Evolutionary conservation across 2,329 filamentous ascomycete species (phyloP), one percentile per base, ranked within the genome.

Genomic region (Ophiocordyceps polyrhachis-furcata): DNA sequence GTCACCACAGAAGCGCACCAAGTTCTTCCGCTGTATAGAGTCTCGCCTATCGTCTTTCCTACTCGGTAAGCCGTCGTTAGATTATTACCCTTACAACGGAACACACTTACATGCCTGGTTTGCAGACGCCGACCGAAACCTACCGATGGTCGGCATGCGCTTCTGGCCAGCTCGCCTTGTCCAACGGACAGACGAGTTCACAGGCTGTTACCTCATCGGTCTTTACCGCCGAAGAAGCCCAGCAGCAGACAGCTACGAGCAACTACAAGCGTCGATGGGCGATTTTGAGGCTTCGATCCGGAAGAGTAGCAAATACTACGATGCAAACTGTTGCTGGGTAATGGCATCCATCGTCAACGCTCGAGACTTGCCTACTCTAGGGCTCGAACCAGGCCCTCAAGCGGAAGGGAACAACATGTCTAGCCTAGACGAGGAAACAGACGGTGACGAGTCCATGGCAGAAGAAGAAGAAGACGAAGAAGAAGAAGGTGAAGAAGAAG

Each of bases 121-220:
- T n/a, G n/a, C n/a, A 74, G 76, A 80, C 48, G 59, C 82, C 17
- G 62, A 72, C 47, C 68, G 68, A 42, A 66, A 67, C 13, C 55
- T 75, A 15, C 69, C 72, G 0, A 56, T 61, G 2, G 52, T 80
- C 4, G 59, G 69, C 42, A 66, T 71, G 2, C 68, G 74, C 19
- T 73, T 81, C 20, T 82, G 77, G 77, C 77, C 78, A 2, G 69
- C 67, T 7, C 66, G 74, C 11, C 81, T 81, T 48, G 64, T 70
- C 6, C 63, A 65, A 28, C 38, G 21, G 8, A 46, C 47, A 7
- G 49, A 51, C 1, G 73, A 79, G 47, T 77, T 75, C 49, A 66
- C 75, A 35, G 73, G 74, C 3, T 74, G 66, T 49, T 81, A 81
- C 53, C 64, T 82, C 2, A 65, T 81, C 19, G 78, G 78, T 0